phyloP scores from a whole-genome alignment of 1,284 basidiomycete genomes.

The Mixia osmundae region DNA sequence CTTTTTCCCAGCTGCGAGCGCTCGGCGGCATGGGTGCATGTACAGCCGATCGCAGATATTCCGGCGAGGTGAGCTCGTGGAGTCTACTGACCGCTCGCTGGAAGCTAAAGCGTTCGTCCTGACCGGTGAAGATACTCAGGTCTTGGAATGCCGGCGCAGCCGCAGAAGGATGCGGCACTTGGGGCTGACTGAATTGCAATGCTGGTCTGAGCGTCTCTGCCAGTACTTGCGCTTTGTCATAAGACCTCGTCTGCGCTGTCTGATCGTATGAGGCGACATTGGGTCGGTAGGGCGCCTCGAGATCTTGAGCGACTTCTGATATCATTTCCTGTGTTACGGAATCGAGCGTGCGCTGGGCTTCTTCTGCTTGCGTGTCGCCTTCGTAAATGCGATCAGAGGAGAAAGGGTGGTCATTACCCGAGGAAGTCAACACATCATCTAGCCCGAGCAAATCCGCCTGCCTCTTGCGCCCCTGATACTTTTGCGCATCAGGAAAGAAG shows the following conservation, averaged over 20 bases:
- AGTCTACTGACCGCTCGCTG: slow-evolving; percentile 41
- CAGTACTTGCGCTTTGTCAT: slow-evolving; percentile 5
- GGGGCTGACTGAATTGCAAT: too few species aligned
- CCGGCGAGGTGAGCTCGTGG: slow-evolving; percentile 37
- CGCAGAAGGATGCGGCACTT: slow-evolving; percentile 9
- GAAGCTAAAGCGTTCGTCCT: slow-evolving; percentile 13
- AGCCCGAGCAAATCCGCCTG: too few species aligned
- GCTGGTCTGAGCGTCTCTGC: too few species aligned
- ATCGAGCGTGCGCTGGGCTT: slow-evolving; percentile 6
- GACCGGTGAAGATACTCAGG: slow-evolving; percentile 39
- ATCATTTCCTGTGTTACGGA: slow-evolving; percentile 16
- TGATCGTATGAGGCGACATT: slow-evolving; percentile 16
- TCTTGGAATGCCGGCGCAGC: slow-evolving; percentile 23
- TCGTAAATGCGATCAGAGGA: slow-evolving; percentile 1
- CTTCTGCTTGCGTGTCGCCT: not conserved
- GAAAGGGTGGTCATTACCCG: too few species aligned
- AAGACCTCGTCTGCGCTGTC: slow-evolving; percentile 1
- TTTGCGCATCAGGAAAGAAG: slow-evolving; percentile 18
- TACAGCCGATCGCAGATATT: slow-evolving; percentile 21
- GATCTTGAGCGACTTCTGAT: slow-evolving; percentile 15
- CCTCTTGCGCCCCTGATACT: too few species aligned
- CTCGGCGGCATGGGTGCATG: slow-evolving; percentile 6
- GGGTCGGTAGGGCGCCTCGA: slow-evolving; percentile 17
- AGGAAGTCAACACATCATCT: too few species aligned
- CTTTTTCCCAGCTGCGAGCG: slow-evolving; percentile 7